These are phyloP conservation scores for Stromatinia cepivora DNA, from an alignment of 2,329 filamentous ascomycete genomes.

Conservation along the genomic window DNA sequence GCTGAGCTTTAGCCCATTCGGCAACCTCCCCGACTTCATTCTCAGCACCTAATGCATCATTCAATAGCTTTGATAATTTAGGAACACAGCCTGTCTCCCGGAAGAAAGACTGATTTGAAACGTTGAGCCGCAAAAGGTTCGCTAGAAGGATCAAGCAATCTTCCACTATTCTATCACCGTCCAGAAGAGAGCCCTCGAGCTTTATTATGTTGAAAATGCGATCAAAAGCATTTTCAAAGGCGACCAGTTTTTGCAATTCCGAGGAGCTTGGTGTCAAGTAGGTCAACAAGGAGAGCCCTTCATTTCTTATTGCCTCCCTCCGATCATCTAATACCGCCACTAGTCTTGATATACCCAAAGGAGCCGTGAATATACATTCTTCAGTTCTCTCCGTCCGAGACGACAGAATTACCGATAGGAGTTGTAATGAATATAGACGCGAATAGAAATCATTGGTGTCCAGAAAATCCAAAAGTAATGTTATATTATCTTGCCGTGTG, in stretches of 20 bases:
- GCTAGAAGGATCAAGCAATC: conserved; percentile 90
- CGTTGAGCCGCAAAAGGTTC: conserved; percentile 82
- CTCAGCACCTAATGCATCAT: conserved; percentile 56
- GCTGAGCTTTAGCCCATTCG: conserved; percentile 73
- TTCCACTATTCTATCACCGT: conserved; percentile 85
- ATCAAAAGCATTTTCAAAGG: conserved; percentile 92
- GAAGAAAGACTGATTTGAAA: conserved; percentile 91
- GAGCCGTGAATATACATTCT: conserved; percentile 88
- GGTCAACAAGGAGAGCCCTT: conserved; percentile 82
- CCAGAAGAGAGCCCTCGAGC: conserved; percentile 74
- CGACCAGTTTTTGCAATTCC: conserved; percentile 92
- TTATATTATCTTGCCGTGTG: conserved; percentile 95
- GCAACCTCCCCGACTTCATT: conserved; percentile 60
- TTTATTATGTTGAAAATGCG: conserved; percentile 80
- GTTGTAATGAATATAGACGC: conserved; percentile 84
- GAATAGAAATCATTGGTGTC: conserved; percentile 88
- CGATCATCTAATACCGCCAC: conserved; percentile 82
- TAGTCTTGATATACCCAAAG: conserved; percentile 81
- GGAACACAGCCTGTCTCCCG: conserved; percentile 83
- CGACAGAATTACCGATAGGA: conserved; percentile 81
- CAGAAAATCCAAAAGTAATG: conserved; percentile 82
- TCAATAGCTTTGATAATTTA: conserved; percentile 68
- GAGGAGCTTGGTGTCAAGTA: conserved; percentile 82
- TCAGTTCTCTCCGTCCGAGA: conserved; percentile 89
- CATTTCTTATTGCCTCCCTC: conserved; percentile 84